Percentiles rank a stretch among this genome's conserved stretches.
Evolutionary conservation across 768 basidiomycete genomes (phyloP).

Genomic region (Hericium coralloides): DNA sequence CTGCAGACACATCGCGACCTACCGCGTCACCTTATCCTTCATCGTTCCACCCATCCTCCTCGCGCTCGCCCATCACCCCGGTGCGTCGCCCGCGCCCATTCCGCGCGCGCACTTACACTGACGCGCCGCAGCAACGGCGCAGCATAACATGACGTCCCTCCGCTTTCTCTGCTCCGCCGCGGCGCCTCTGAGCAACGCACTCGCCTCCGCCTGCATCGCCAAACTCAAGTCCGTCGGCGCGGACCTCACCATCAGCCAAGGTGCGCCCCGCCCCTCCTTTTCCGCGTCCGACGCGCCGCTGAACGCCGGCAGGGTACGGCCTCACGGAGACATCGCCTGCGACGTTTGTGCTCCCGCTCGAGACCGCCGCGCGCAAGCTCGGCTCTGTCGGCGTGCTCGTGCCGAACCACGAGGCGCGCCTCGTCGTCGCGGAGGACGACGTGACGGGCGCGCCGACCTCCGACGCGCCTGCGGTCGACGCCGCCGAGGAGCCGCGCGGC

Average conservation of each 20-base stretch:
- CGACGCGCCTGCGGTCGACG: constrained; percentile 61
- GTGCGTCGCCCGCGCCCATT: constrained; percentile 40
- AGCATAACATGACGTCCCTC: constrained; percentile 59
- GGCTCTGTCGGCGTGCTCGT: constrained; percentile 65
- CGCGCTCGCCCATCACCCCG: constrained; percentile 59
- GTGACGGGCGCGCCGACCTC: constrained; percentile 28
- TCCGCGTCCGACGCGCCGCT: background rate
- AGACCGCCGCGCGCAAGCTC: constrained; percentile 38
- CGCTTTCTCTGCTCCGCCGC: constrained; percentile 60
- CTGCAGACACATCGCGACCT: constrained; percentile 55
- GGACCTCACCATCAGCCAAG: constrained; percentile 39
- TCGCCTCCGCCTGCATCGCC: constrained; percentile 40
- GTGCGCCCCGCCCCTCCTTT: constrained; percentile 19
- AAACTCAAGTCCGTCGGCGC: constrained; percentile 34
- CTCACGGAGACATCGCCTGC: constrained; percentile 83
- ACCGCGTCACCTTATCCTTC: constrained; percentile 47
- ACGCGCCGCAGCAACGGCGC: constrained; percentile 39
- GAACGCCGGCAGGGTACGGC: constrained; percentile 43
- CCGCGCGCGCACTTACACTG: constrained; percentile 32
- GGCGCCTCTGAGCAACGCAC: constrained; percentile 63
- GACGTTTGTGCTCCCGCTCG: constrained; percentile 42
- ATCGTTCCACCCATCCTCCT: constrained; percentile 85
- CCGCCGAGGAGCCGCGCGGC: constrained; percentile 75
- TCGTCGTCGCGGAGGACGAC: constrained; percentile 37
- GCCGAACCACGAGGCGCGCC: constrained; percentile 66